phyloP scores from a whole-genome alignment of 1,139 yeast genomes.

The Pichia cactophila region DNA sequence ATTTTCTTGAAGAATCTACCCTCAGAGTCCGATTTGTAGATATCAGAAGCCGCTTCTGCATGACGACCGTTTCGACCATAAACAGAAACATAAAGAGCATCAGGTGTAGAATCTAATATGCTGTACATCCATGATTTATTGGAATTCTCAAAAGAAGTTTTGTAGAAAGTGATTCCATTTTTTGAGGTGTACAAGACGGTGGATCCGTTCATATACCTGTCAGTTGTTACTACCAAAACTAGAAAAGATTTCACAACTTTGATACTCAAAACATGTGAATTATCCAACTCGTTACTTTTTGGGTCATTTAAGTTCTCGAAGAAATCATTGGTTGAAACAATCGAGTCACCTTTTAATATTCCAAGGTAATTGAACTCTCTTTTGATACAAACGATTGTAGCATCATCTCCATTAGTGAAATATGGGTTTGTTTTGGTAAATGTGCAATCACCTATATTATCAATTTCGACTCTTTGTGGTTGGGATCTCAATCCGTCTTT shows the following conservation, averaged over 20 bases:
- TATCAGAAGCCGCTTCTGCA: conserved; percentile 27
- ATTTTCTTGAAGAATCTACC: conserved; percentile 50
- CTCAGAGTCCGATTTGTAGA: conserved; percentile 56
- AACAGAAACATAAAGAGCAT: conserved; percentile 48
- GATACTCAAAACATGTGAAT: conserved; percentile 37
- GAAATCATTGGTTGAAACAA: conserved; percentile 47
- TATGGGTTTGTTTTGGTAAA: conserved; percentile 41
- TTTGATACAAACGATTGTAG: conserved; percentile 44
- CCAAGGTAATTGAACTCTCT: conserved; percentile 39
- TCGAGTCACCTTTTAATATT: conserved; percentile 34
- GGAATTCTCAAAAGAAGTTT: conserved; percentile 43
- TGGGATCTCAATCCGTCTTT: conserved; percentile 44
- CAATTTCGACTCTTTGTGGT: conserved; percentile 33
- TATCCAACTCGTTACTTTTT: conserved; percentile 18
- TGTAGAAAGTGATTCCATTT: conserved; percentile 45
- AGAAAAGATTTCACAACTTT: conserved; percentile 45
- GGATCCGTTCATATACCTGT: conserved; percentile 37
- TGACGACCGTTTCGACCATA: conserved; percentile 29
- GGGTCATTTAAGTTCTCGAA: conserved; percentile 36
- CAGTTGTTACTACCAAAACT: conserved; percentile 44
- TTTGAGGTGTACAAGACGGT: conserved; percentile 49
- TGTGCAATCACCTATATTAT: conserved; percentile 36
- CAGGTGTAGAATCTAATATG: conserved; percentile 49
- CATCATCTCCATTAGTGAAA: conserved; percentile 35
- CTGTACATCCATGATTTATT: conserved; percentile 37